Percentiles rank a stretch among this genome's conserved stretches.
These are phyloP conservation scores for Flaveria trinervia DNA, from an alignment of 129 eudicot species.

Conservation along the genomic window DNA sequence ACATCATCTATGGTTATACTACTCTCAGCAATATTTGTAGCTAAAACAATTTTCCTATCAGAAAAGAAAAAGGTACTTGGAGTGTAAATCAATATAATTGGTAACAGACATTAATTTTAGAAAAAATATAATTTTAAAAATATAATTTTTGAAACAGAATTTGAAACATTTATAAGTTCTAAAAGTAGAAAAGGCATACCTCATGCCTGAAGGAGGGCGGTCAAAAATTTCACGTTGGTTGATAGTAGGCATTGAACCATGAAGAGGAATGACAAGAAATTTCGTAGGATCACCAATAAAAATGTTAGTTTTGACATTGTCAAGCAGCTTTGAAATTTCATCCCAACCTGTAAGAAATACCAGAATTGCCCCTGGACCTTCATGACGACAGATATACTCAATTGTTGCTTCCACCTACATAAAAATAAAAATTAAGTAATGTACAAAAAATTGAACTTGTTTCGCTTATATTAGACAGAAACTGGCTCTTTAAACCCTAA, in stretches of 20 bases:
- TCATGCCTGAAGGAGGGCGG: slow-evolving; percentile 71
- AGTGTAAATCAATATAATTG: slow-evolving; percentile 11
- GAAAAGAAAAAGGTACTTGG: background rate
- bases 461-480: background rate
- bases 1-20: slow-evolving; percentile 98
- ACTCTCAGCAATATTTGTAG: slow-evolving; percentile 96
- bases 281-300: slow-evolving; percentile 58
- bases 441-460: background rate
- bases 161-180: background rate
- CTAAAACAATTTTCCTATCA: slow-evolving; percentile 86
- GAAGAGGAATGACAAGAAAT: slow-evolving; percentile 81
- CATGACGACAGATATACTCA: slow-evolving; percentile 81
- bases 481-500: background rate
- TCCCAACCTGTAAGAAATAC: slow-evolving; percentile 99
- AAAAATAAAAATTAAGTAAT: background rate
- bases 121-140: background rate
- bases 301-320: slow-evolving; percentile 59
- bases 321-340: slow-evolving; percentile 90
- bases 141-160: no score
- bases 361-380: slow-evolving; percentile 90
- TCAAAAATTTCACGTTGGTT: slow-evolving; percentile 96
- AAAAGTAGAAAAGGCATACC: slow-evolving; percentile 42
- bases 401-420: slow-evolving; percentile 85
- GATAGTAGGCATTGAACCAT: slow-evolving; percentile 95
- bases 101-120: background rate